Percentiles rank a stretch among this genome's conserved stretches.
phyloP scores from a whole-genome alignment of 73 alveolate species.

The Blepharisma japonicum region DNA sequence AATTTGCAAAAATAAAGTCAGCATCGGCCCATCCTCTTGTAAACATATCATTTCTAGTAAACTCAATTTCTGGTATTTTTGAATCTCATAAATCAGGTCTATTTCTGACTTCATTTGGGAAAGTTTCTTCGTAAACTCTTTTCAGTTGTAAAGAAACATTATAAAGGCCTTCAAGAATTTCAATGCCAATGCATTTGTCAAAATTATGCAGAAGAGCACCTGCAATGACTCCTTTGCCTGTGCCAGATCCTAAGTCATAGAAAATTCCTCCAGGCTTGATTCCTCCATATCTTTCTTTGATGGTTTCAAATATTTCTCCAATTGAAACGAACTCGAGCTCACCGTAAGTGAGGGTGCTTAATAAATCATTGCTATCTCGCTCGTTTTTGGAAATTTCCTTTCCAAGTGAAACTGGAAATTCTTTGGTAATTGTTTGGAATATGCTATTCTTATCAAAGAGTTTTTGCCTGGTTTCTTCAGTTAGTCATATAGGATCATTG shows the following conservation, averaged over 20 bases:
- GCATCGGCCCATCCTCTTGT: not conserved
- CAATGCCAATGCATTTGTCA: conserved; percentile 80
- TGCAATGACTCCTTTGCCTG: conserved; percentile 87
- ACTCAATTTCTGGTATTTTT: not conserved
- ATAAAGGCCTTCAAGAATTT: conserved; percentile 53
- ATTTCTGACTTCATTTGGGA: too few species aligned
- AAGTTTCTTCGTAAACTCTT: too few species aligned
- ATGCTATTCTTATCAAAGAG: not conserved
- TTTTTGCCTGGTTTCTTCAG: too few species aligned
- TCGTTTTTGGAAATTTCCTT: not conserved
- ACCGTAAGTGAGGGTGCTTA: conserved; percentile 11
- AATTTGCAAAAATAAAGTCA: conserved; percentile 3
- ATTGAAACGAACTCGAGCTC: conserved; percentile 34
- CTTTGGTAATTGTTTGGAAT: not conserved
- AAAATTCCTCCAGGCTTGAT: conserved; percentile 63
- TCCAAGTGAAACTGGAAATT: not conserved
- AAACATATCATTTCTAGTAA: not conserved
- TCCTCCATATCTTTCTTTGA: conserved; percentile 31
- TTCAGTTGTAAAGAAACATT: too few species aligned
- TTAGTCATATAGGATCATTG: too few species aligned
- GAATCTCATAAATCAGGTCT: too few species aligned
- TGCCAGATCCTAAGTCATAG: conserved; percentile 92
- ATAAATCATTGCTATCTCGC: not conserved
- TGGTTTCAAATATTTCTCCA: conserved; percentile 31
- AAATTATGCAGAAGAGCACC: conserved; percentile 72